Conservation (phyloP, 2,329 filamentous ascomycete genomes). For the Ceratocystis harringtonii region DNA sequence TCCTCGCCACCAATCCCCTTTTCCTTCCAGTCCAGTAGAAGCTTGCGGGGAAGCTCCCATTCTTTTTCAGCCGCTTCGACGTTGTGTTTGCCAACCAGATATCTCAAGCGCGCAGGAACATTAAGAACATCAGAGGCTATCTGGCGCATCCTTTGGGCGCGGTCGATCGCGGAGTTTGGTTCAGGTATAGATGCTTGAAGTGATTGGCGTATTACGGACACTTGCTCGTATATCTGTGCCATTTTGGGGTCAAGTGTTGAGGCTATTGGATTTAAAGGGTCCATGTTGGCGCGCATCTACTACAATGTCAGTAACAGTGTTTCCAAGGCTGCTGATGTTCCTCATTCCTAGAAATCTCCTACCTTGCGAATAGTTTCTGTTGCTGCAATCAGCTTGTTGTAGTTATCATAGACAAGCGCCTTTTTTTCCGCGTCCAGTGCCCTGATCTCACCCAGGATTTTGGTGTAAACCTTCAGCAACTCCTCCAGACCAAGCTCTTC, state of each 20-base stretch:
- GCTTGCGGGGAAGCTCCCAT: constrained; percentile 38
- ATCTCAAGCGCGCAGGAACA: constrained; percentile 43
- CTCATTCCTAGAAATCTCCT: constrained; percentile 17
- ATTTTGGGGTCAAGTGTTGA: constrained; percentile 60
- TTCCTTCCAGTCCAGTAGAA: constrained; percentile 40
- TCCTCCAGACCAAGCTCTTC: constrained; percentile 50
- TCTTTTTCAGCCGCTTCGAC: constrained; percentile 43
- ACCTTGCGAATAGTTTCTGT: constrained; percentile 86
- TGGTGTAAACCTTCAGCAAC: constrained; percentile 54
- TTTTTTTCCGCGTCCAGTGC: constrained; percentile 93
- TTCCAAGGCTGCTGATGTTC: neutral
- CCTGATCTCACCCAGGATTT: constrained; percentile 63
- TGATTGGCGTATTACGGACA: constrained; percentile 38
- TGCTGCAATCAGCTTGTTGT: constrained; percentile 89
- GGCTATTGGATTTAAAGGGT: constrained; percentile 58
- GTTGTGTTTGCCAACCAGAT: constrained; percentile 43
- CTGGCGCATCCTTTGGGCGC: constrained; percentile 32
- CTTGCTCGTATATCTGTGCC: constrained; percentile 53
- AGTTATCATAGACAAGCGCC: constrained; percentile 95
- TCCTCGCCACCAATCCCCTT: constrained; percentile 40
- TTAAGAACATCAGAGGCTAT: constrained; percentile 48
- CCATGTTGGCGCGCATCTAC: constrained; percentile 67
- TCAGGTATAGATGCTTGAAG: constrained; percentile 34
- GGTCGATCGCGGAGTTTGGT: constrained; percentile 26
- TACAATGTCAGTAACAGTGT: neutral